These are phyloP conservation scores for Backusella mclennaniae DNA, from an alignment of 192 early-diverging fungal genomes.

Conservation along the genomic window DNA sequence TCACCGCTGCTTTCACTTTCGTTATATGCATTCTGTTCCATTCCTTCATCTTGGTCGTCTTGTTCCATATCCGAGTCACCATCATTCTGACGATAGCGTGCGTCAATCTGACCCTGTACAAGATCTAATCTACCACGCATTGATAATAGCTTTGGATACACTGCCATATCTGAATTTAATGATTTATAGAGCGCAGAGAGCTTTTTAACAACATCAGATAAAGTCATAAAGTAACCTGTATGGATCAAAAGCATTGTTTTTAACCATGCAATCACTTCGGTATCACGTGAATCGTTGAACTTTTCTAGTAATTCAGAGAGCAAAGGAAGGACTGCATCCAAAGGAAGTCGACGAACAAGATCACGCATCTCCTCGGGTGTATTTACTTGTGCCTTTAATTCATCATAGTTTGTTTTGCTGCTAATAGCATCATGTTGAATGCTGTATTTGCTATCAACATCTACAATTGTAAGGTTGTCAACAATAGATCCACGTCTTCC, in stretches of 20 bases:
- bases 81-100: constrained; percentile 37
- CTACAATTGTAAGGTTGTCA: neutral
- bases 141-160: constrained; percentile 48
- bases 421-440: neutral
- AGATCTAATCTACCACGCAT: constrained; percentile 50
- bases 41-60: constrained; percentile 5
- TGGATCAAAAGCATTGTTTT: constrained; percentile 47
- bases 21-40: neutral
- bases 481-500: neutral
- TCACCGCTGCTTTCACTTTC: neutral
- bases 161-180: constrained; percentile 41
- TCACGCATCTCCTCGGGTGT: constrained; percentile 33
- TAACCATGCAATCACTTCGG: constrained; percentile 47
- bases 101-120: constrained; percentile 48
- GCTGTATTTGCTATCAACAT: neutral
- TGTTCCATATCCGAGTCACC: constrained; percentile 19
- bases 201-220: constrained; percentile 45
- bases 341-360: constrained; percentile 48
- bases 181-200: constrained; percentile 51
- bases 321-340: constrained; percentile 45
- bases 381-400: neutral
- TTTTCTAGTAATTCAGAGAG: constrained; percentile 42
- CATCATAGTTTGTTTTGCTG: neutral
- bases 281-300: constrained; percentile 45
- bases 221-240: constrained; percentile 54